Conservation (phyloP, 768 basidiomycete genomes). For the Boletus barrowsii region DNA sequence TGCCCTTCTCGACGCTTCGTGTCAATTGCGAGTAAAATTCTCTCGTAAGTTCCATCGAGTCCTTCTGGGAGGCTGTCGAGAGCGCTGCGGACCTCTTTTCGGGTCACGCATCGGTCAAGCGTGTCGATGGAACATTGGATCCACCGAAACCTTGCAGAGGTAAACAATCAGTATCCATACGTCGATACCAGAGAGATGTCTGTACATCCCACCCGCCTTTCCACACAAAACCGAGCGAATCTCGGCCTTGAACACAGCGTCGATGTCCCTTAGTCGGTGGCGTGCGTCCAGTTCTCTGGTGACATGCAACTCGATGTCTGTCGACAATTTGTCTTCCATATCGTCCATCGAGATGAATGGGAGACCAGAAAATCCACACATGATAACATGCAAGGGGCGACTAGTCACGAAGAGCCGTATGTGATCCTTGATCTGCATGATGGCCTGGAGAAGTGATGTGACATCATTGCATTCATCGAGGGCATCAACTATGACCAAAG, state of each 20-base stretch:
- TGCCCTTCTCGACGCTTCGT: background rate
- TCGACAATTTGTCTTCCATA: background rate
- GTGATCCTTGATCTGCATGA: background rate
- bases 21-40: background rate
- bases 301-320: background rate
- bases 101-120: background rate
- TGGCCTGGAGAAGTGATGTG: background rate
- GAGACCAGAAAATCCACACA: background rate
- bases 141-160: background rate
- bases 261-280: background rate
- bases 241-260: background rate
- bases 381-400: background rate
- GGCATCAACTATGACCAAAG: background rate
- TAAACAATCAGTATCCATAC: background rate
- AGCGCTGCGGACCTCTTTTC: background rate
- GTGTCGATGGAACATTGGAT: background rate
- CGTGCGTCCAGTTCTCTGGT: background rate
- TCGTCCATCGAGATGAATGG: background rate
- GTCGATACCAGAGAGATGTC: background rate
- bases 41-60: background rate
- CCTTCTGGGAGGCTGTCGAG: background rate
- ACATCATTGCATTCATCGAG: constrained; percentile 1
- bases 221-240: background rate
- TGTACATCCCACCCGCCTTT: no score
- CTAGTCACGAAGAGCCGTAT: background rate